phyloP scores from a whole-genome alignment of 2,329 filamentous ascomycete species.

The Sporothrix schenckii region DNA sequence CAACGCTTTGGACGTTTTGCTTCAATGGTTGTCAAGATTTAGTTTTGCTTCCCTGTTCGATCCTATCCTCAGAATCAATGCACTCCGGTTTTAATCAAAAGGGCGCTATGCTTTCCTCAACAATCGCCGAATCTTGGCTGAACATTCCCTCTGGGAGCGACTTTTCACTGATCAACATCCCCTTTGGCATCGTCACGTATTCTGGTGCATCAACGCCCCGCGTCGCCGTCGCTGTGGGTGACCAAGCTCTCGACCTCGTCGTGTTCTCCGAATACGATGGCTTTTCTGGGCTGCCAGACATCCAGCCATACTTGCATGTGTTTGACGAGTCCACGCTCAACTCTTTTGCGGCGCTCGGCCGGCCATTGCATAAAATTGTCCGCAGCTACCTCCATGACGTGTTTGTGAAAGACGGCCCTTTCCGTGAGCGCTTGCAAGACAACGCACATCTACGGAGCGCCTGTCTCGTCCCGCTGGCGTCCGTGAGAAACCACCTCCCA shows the following conservation, averaged over 20 bases:
- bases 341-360: slow-evolving; percentile 26
- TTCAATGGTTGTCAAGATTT: no score
- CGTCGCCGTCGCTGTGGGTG: slow-evolving; percentile 21
- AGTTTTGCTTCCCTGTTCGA: no score
- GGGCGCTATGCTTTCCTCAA: not conserved
- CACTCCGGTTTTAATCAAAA: no score
- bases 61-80: no score
- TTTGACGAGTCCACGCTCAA: slow-evolving; percentile 21
- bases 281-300: not conserved
- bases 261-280: not conserved
- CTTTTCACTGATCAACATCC: slow-evolving; percentile 31
- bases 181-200: slow-evolving; percentile 30
- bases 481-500: slow-evolving; percentile 25
- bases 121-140: slow-evolving; percentile 26
- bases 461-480: not conserved
- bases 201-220: not conserved
- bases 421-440: not conserved
- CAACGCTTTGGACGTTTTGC: no score
- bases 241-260: not conserved
- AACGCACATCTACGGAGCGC: not conserved
- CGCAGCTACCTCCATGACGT: slow-evolving; percentile 16
- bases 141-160: slow-evolving; percentile 19
- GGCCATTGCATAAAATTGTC: not conserved
- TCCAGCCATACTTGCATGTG: not conserved
- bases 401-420: not conserved